Evolutionary conservation across 257 asterid species (phyloP).

Genomic region (Gentiana dahurica): DNA sequence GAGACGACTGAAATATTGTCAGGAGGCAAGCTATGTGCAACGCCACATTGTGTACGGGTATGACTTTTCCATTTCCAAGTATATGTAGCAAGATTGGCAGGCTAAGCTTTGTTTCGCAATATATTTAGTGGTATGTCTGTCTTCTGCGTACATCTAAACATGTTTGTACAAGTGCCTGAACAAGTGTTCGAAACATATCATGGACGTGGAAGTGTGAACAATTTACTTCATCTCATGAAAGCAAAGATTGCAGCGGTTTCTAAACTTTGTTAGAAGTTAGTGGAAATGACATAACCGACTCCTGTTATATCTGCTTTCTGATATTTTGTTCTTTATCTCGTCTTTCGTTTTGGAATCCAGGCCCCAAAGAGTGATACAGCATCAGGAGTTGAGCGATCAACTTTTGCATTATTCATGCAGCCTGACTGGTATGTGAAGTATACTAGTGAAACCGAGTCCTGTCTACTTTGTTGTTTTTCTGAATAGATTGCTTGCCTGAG

Average conservation of each 20-base stretch:
- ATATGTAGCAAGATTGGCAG: not conserved
- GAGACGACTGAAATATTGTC: slow-evolving; percentile 91
- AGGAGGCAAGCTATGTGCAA: slow-evolving; percentile 80
- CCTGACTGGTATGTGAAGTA: slow-evolving; percentile 65
- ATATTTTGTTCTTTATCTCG: not conserved
- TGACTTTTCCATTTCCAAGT: slow-evolving; percentile 4
- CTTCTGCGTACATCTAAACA: no score
- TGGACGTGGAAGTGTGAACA: no score
- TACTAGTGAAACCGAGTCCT: no score
- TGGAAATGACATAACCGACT: no score
- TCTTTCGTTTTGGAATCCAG: slow-evolving; percentile 19
- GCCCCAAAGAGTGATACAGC: slow-evolving; percentile 70
- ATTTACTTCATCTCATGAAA: no score
- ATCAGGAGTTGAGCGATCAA: slow-evolving; percentile 70
- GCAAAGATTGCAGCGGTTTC: no score
- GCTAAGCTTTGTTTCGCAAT: not conserved
- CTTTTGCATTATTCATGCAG: slow-evolving; percentile 92
- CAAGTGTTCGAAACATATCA: no score
- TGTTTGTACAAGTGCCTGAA: no score
- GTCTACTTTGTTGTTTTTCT: not conserved
- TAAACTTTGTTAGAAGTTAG: no score
- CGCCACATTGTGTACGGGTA: slow-evolving; percentile 96
- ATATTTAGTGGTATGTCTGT: no score
- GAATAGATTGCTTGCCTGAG: slow-evolving; percentile 4
- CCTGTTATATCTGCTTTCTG: not conserved